phyloP scores from a whole-genome alignment of 768 basidiomycete species.

The Suillus paluster region DNA sequence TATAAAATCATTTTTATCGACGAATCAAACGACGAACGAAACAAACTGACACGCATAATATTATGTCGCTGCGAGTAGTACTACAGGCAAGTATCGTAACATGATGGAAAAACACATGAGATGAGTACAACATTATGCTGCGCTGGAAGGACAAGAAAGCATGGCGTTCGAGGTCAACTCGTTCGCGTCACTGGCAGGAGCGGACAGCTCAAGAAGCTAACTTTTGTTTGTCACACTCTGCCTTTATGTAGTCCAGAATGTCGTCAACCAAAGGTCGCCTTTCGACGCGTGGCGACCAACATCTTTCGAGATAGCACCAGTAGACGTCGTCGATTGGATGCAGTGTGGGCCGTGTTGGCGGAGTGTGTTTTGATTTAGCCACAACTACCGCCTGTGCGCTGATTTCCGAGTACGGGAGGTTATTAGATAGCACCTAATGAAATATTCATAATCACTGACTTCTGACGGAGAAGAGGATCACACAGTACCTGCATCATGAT shows the following conservation, averaged over 20 bases:
- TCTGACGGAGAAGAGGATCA: background rate
- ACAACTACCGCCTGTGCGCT: background rate
- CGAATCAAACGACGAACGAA: no score
- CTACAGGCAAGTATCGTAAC: no score
- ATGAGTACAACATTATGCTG: background rate
- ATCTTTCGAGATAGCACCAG: background rate
- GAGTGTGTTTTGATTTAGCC: background rate
- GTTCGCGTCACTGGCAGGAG: background rate
- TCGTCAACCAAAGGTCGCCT: background rate
- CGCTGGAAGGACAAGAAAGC: background rate
- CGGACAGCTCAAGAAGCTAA: background rate
- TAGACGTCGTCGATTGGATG: background rate
- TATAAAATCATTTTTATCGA: no score
- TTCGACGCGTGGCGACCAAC: background rate
- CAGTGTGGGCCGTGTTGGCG: background rate
- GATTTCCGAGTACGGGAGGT: background rate
- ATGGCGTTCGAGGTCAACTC: background rate
- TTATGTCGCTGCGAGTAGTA: no score
- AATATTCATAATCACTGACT: background rate
- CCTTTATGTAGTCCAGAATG: background rate
- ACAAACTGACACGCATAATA: no score
- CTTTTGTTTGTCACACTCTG: background rate
- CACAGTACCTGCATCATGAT: slow-evolving; percentile 6
- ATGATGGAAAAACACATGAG: background rate
- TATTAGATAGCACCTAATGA: background rate